These are phyloP conservation scores for Populus hybrid DNA, from an alignment of 441 rosid species.

Conservation along the genomic window DNA sequence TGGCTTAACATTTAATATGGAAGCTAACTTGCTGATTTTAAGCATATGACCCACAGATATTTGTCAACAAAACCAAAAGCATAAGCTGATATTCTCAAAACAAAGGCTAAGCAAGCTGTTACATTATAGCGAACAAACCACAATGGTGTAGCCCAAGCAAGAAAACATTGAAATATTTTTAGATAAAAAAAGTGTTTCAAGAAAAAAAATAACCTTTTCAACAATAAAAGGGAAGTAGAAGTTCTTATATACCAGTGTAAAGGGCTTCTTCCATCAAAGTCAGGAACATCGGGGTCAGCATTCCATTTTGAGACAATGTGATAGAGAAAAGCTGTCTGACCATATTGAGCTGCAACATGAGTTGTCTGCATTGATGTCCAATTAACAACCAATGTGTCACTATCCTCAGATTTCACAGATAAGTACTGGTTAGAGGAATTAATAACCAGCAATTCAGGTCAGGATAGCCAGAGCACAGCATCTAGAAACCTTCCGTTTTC, in stretches of 20 bases:
- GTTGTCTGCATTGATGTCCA: constrained; percentile 60
- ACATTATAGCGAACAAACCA: neutral
- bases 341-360: constrained; percentile 97
- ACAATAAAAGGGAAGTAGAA: constrained; percentile 8
- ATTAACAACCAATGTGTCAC: constrained; percentile 18
- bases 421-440: neutral
- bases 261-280: constrained; percentile 89
- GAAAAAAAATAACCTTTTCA: constrained; percentile 2
- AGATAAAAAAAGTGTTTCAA: neutral
- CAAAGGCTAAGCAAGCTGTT: neutral
- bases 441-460: neutral
- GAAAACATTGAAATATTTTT: neutral
- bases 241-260: constrained; percentile 70
- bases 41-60: neutral
- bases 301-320: constrained; percentile 92
- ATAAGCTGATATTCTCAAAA: neutral
- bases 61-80: neutral
- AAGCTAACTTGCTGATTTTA: neutral
- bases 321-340: constrained; percentile 93
- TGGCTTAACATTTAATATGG: neutral
- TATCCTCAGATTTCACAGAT: neutral
- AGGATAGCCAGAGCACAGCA: neutral
- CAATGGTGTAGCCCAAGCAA: neutral
- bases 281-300: constrained; percentile 89
- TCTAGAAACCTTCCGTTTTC: neutral